A percentile compares a stretch with the other conserved stretches of the same genome.
Conservation (phyloP, 2,329 filamentous ascomycete genomes). For the Aureobasidium subglaciale region DNA sequence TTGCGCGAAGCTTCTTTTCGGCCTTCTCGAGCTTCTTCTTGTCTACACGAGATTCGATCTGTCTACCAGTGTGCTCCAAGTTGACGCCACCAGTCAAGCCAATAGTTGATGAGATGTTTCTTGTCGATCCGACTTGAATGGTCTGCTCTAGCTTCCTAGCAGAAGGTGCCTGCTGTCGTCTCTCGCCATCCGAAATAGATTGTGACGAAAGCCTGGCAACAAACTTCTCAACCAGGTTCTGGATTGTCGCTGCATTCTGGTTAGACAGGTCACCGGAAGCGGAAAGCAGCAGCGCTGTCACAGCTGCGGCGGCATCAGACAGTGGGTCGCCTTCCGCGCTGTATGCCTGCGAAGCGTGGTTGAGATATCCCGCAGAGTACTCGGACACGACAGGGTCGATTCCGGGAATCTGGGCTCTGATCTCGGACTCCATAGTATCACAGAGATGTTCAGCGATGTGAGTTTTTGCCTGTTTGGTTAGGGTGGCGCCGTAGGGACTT, state of each 20-base stretch:
- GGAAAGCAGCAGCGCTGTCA: slow-evolving; percentile 85
- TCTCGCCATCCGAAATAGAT: slow-evolving; percentile 61
- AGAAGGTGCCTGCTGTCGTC: slow-evolving; percentile 62
- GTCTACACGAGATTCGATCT: slow-evolving; percentile 96
- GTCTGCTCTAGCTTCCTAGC: slow-evolving; percentile 87
- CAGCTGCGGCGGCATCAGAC: slow-evolving; percentile 71
- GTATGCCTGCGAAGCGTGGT: slow-evolving; percentile 82
- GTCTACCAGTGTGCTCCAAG: slow-evolving; percentile 83
- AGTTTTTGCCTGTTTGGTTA: slow-evolving; percentile 7
- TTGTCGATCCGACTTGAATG: slow-evolving; percentile 86
- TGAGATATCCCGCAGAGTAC: slow-evolving; percentile 71
- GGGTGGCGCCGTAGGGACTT: slow-evolving; percentile 10
- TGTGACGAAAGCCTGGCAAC: slow-evolving; percentile 70
- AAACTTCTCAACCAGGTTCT: slow-evolving; percentile 81
- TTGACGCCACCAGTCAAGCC: slow-evolving; percentile 82
- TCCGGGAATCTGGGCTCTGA: slow-evolving; percentile 29
- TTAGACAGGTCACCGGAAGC: slow-evolving; percentile 77
- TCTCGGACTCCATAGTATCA: slow-evolving; percentile 30
- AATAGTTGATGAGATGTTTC: slow-evolving; percentile 93
- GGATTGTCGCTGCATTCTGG: slow-evolving; percentile 69
- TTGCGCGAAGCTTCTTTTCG: slow-evolving; percentile 92
- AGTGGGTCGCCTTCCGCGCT: slow-evolving; percentile 71
- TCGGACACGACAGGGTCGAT: slow-evolving; percentile 33
- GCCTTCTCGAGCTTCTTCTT: slow-evolving; percentile 99
- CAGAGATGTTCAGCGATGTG: neutral